phyloP scores from a whole-genome alignment of 768 basidiomycete genomes.

The Mrakia gelida region DNA sequence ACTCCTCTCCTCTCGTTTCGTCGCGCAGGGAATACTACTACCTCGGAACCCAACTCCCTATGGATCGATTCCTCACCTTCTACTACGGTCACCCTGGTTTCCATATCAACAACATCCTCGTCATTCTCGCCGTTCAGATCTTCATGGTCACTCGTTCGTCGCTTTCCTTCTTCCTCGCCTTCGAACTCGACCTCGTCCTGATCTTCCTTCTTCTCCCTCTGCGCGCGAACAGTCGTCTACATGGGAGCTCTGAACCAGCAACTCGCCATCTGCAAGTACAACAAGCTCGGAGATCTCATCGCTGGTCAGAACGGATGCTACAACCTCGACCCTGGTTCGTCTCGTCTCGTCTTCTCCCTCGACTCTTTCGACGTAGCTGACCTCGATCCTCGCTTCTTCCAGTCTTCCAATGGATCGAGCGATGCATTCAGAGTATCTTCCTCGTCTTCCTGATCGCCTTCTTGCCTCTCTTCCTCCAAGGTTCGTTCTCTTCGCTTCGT shows the following conservation, averaged over 20 bases:
- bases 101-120: conserved; percentile 99
- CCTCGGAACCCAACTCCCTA: conserved; percentile 91
- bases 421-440: conserved; percentile 95
- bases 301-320: conserved; percentile 84
- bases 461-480: conserved; percentile 90
- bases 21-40: conserved; percentile 83
- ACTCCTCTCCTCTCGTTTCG: too few species aligned
- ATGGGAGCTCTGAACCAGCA: conserved; percentile 84
- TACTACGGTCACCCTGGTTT: conserved; percentile 99
- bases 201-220: conserved; percentile 34
- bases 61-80: conserved; percentile 98
- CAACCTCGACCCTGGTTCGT: conserved; percentile 56
- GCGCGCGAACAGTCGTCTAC: conserved; percentile 70
- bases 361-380: not conserved
- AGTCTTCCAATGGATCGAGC: conserved; percentile 91
- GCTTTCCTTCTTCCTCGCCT: not conserved
- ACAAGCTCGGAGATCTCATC: conserved; percentile 62
- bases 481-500: conserved; percentile 47
- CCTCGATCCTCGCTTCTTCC: conserved; percentile 47
- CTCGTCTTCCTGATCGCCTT: conserved; percentile 97
- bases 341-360: not conserved
- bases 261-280: conserved; percentile 75
- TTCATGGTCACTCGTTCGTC: conserved; percentile 84
- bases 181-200: conserved; percentile 12
- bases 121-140: conserved; percentile 92